phyloP scores from a whole-genome alignment of 176 grass and related monocot genomes.

The Zea luxurians region DNA sequence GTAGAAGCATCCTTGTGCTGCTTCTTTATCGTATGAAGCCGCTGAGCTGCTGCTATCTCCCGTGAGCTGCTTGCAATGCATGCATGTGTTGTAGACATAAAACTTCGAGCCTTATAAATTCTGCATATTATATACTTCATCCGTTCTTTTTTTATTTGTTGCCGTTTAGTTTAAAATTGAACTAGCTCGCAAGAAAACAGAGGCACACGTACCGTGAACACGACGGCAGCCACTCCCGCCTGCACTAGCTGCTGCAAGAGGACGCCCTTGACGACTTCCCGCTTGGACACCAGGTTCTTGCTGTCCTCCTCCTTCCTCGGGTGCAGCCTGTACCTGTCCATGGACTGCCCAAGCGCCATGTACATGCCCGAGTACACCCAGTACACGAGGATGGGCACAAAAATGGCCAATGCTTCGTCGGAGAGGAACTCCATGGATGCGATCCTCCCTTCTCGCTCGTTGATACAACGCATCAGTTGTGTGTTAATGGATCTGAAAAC shows the following conservation, averaged over 20 bases:
- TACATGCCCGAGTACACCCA: slow-evolving; percentile 49
- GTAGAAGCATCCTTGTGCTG: too few relatives aligned
- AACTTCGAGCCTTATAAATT: too few relatives aligned
- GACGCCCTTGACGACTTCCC: slow-evolving; percentile 35
- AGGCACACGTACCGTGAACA: neutral
- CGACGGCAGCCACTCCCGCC: slow-evolving; percentile 16
- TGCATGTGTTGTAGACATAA: too few relatives aligned
- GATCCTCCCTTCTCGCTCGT: too few relatives aligned
- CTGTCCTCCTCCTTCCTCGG: slow-evolving; percentile 36
- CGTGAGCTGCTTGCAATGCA: neutral
- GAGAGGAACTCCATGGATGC: slow-evolving; percentile 8
- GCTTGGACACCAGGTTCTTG: slow-evolving; percentile 52
- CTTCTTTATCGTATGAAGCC: neutral
- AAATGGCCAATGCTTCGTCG: slow-evolving; percentile 36
- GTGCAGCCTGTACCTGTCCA: slow-evolving; percentile 49
- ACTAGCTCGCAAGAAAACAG: too few relatives aligned
- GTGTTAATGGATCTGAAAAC: too few relatives aligned
- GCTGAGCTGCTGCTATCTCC: neutral
- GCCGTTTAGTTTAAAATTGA: too few relatives aligned
- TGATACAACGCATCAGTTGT: too few relatives aligned
- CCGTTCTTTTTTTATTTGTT: too few relatives aligned
- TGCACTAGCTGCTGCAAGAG: slow-evolving; percentile 51
- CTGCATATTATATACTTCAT: too few relatives aligned
- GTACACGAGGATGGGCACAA: neutral
- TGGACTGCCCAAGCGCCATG: slow-evolving; percentile 10